Evolutionary conservation across 2,329 filamentous ascomycete genomes (phyloP).

Genomic region (Fusarium fracticaudum): DNA sequence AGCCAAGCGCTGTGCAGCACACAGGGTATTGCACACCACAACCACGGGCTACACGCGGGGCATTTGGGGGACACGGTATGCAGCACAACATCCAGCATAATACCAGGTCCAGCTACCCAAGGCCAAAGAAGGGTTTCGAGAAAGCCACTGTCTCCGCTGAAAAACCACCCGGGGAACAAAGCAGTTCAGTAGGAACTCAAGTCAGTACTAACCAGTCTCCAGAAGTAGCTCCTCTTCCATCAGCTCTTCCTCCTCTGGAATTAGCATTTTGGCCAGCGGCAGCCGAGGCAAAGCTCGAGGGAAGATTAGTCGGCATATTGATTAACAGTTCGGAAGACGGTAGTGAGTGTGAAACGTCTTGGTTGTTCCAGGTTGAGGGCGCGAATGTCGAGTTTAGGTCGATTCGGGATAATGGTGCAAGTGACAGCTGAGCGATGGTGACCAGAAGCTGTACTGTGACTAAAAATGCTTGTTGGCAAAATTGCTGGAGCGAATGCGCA

Average conservation of each 20-base stretch:
- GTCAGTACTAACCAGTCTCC: constrained; percentile 75
- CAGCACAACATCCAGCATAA: constrained; percentile 31
- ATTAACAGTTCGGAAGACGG: constrained; percentile 35
- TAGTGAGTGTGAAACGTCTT: constrained; percentile 27
- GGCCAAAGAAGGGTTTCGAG: background rate
- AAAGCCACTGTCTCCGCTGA: background rate
- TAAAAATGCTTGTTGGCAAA: constrained; percentile 20
- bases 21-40: constrained; percentile 19
- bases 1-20: constrained; percentile 12
- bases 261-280: constrained; percentile 77
- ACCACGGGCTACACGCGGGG: constrained; percentile 15
- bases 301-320: constrained; percentile 76
- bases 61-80: constrained; percentile 27
- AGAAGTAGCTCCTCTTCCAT: constrained; percentile 64
- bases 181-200: constrained; percentile 14
- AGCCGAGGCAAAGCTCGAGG: constrained; percentile 85
- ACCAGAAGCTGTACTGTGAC: constrained; percentile 27
- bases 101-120: constrained; percentile 9
- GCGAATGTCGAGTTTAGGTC: constrained; percentile 29
- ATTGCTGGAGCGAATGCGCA: constrained; percentile 25
- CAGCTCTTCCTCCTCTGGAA: constrained; percentile 66
- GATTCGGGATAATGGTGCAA: constrained; percentile 23
- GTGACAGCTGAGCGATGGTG: constrained; percentile 15
- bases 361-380: constrained; percentile 35
- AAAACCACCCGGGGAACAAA: background rate